Conservation (phyloP, 495 filamentous ascomycete species). For the Melanomma pulvis-pyrius region DNA sequence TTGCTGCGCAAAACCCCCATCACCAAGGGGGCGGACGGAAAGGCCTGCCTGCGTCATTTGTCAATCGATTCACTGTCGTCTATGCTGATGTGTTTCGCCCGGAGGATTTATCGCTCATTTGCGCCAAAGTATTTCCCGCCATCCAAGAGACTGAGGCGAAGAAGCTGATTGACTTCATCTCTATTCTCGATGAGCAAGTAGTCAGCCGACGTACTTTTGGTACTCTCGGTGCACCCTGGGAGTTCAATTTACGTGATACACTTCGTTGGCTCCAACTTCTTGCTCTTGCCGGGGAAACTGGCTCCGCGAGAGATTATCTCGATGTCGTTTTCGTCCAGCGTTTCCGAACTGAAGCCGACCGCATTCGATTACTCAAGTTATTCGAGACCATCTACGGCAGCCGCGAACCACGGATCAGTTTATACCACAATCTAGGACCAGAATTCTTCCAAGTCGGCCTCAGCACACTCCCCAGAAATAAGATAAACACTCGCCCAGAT, state of each 20-base stretch:
- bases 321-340: constrained; percentile 85
- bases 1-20: constrained; percentile 97
- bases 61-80: constrained; percentile 96
- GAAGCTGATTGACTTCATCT: constrained; percentile 78
- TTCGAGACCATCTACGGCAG: constrained; percentile 60
- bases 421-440: constrained; percentile 69
- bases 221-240: constrained; percentile 87
- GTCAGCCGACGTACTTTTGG: constrained; percentile 68
- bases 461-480: constrained; percentile 65
- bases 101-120: constrained; percentile 80
- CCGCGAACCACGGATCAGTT: constrained; percentile 46
- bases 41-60: constrained; percentile 91
- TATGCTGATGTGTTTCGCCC: constrained; percentile 87
- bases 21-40: constrained; percentile 96
- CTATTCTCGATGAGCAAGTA: constrained; percentile 70
- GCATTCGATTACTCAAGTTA: constrained; percentile 61
- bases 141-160: constrained; percentile 58
- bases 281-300: constrained; percentile 54
- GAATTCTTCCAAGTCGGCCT: constrained; percentile 77
- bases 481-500: background rate
- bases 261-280: constrained; percentile 84
- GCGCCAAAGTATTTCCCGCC: constrained; percentile 69
- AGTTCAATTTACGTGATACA: constrained; percentile 93
- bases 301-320: constrained; percentile 68
- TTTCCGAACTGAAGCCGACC: constrained; percentile 74